These are phyloP conservation scores for Abortiporus biennis DNA, from an alignment of 1,284 basidiomycete genomes.

Conservation along the genomic window DNA sequence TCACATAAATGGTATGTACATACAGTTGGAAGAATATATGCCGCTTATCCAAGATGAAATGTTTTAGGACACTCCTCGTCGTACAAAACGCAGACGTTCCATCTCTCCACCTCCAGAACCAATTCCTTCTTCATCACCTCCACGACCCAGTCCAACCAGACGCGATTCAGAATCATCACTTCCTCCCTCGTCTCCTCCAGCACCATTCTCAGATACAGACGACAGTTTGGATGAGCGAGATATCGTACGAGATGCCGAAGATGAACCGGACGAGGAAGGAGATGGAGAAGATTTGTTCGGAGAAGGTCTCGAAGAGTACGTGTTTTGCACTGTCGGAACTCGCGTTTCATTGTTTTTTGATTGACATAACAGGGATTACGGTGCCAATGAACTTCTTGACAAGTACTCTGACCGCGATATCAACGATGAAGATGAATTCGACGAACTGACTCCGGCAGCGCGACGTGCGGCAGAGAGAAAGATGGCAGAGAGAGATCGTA, in stretches of 20 bases:
- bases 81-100: constrained; percentile 61
- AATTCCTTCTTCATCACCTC: constrained; percentile 36
- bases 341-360: constrained; percentile 7
- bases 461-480: constrained; percentile 83
- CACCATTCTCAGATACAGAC: constrained; percentile 84
- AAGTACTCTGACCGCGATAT: constrained; percentile 84
- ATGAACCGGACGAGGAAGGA: constrained; percentile 67
- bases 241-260: constrained; percentile 63
- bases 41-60: too few species aligned
- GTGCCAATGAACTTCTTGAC: constrained; percentile 78
- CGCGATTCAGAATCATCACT: constrained; percentile 64
- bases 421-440: constrained; percentile 78
- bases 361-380: constrained; percentile 70
- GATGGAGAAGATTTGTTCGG: constrained; percentile 95
- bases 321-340: too few species aligned
- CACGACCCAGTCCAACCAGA: constrained; percentile 34
- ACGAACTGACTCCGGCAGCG: constrained; percentile 66
- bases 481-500: constrained; percentile 86
- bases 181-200: constrained; percentile 79
- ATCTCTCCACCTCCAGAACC: constrained; percentile 40
- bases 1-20: too few species aligned
- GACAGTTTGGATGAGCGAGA: constrained; percentile 77
- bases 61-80: constrained; percentile 18
- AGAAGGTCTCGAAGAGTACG: constrained; percentile 68
- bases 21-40: too few species aligned